Conservation (phyloP, 495 filamentous ascomycete species). For the Penicillium coffeae region DNA sequence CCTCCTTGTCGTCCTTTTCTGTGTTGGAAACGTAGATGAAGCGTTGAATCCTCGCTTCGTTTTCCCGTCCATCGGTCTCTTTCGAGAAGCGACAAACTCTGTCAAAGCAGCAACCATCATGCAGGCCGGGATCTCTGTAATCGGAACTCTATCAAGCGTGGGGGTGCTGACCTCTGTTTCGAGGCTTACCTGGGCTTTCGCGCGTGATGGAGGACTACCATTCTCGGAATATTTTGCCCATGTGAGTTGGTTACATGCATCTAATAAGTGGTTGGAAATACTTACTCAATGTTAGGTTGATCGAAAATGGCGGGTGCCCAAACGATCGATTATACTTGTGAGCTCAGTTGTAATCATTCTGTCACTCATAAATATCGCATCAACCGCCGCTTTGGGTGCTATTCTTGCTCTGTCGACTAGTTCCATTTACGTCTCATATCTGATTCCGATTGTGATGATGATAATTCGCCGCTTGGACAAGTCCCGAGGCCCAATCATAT, state of each 20-base stretch:
- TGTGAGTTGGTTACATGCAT: conserved; percentile 23
- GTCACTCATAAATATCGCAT: conserved; percentile 49
- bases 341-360: conserved; percentile 33
- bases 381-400: conserved; percentile 42
- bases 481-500: conserved; percentile 13
- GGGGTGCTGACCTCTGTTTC: conserved; percentile 42
- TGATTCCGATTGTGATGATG: conserved; percentile 42
- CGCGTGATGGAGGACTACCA: conserved; percentile 49
- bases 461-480: conserved; percentile 21
- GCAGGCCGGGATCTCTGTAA: conserved; percentile 16
- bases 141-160: conserved; percentile 19
- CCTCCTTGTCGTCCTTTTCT: conserved; percentile 33
- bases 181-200: conserved; percentile 54
- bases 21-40: conserved; percentile 32
- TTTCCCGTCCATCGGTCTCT: conserved; percentile 27
- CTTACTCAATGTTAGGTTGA: conserved; percentile 6
- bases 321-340: conserved; percentile 36
- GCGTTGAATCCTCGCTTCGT: conserved; percentile 23
- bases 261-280: neutral
- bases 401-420: conserved; percentile 45
- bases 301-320: conserved; percentile 13
- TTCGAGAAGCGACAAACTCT: conserved; percentile 20
- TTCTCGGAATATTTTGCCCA: conserved; percentile 44
- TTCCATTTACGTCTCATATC: conserved; percentile 46
- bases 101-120: conserved; percentile 23